Evolutionary conservation across 805 yeast species (phyloP), one percentile per base, ranked within the genome.

Genomic region (Candida pini): DNA sequence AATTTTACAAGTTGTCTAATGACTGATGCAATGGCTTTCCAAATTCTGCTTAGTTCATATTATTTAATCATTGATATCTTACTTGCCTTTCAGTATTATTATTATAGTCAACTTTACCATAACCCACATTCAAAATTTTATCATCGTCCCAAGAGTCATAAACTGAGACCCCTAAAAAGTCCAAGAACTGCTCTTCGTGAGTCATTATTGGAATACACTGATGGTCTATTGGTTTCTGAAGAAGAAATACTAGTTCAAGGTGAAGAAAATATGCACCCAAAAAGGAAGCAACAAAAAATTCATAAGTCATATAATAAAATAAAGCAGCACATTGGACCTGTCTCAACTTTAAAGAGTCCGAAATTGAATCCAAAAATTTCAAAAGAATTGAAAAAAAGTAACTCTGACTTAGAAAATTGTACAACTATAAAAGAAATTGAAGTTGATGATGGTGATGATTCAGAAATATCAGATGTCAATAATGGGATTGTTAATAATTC

Each of bases 1-100:
- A 76, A 77, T 43, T 63, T 79, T 15, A 29, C 60, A 1, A 72
- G 76, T 19, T 69, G 77, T 42, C 25, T 72, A 10, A 48, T 72
- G 39, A 69, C 75, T 1, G 50, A 60, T 16, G 76, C 77, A 1
- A 56, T 70, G 49, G 62, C 68, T 17, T 72, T 70, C 41, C 77
- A 71, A 43, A 56, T 64, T 2, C 48, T 68, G 21, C 48, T 73
- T 10, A 69, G 74, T 9, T 49, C 62, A 1, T 73, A 73, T 46
- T 72, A 71, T 44, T 64, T 77, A 39, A 59, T 64, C 30, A 68
- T 72, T 13, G 78, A 73, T 45, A 38, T 63, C 18, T 61, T 73
- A 12, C 48, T 73, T 32, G 60, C 64, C 9, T 49, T 57, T 24
- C 79, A 73, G 47, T 72, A 48, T 44, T 70, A 68, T 58, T 71